Base-by-base conservation (phyloP, 2,329 filamentous ascomycete genomes). In the Torrubiellomyces zombiae region DNA sequence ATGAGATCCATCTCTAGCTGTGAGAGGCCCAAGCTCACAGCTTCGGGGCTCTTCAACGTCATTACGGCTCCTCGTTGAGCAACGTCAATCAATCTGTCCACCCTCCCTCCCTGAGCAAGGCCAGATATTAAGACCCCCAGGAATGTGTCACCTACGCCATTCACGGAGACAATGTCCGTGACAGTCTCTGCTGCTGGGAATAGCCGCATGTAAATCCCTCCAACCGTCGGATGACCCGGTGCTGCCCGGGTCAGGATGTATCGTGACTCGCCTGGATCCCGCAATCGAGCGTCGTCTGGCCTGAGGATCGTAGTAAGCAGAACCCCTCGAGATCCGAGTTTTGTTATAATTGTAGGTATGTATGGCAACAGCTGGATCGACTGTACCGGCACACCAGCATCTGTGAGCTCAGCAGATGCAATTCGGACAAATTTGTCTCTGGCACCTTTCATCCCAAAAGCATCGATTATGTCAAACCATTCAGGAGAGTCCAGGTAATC, bases 61-160 rank as follows among this genome's bases (percentile, higher is more conserved):
- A 81, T 51, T 1, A 79, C 67, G 4, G 85, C 83, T 3, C 77
- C 86, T 40, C 63, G 64, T 53, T 95, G 89, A 16, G 85, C 86
- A 18, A 89, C 51, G 29, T 72, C 60, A n/a, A 98, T 58, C 27
- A 89, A 48, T 23, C 75, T 62, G 40, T 71, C 51, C 30, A 67
- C 44, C 31, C 52, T 53, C 3, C 59, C 62, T 1, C 63, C 63
- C 39, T 61, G 66, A 0, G 73, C 72, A 35, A 95, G 46, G 0
- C 79, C 81, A 2, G 82, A 76, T n/a, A 93, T 57, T 28, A 94
- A 38, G 9, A 83, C 76, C 0, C 86, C 89, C 7, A 91, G 58
- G 46, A 95, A 85, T 0, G 89, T 94, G 50, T 98, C 89, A 0
- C 89, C 89, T 3, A 82, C 83, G 1, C 86, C 89, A 45, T 95